These are phyloP conservation scores for Fusarium avenaceum DNA, from an alignment of 2,329 filamentous ascomycete species.

Conservation along the genomic window DNA sequence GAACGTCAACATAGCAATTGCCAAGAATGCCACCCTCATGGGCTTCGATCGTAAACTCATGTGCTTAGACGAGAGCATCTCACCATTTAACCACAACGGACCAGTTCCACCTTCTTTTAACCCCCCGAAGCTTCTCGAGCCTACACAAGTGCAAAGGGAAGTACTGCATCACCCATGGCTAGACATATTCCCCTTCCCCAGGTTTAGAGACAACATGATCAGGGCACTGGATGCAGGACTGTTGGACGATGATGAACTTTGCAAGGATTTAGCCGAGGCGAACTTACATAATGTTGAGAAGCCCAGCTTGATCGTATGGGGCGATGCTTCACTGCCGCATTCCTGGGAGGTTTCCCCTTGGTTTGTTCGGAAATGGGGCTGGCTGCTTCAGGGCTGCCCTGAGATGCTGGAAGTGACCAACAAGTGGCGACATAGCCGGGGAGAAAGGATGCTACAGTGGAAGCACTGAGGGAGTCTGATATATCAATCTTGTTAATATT, in stretches of 20 bases:
- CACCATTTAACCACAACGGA: constrained; percentile 8
- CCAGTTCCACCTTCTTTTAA: background rate
- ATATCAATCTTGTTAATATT: too few species aligned
- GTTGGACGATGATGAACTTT: constrained; percentile 19
- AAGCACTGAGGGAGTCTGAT: background rate
- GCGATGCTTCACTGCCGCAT: constrained; percentile 9
- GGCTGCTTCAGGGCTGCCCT: constrained; percentile 18
- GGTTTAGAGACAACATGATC: constrained; percentile 19
- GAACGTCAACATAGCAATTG: constrained; percentile 25
- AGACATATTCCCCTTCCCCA: constrained; percentile 21
- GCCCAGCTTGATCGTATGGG: constrained; percentile 31
- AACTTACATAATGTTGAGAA: constrained; percentile 15
- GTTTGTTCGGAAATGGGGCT: constrained; percentile 31
- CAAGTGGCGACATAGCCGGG: constrained; percentile 26
- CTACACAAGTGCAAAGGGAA: background rate
- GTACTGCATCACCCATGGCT: constrained; percentile 29
- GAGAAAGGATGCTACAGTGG: constrained; percentile 15
- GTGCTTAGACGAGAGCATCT: constrained; percentile 17
- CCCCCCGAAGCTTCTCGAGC: background rate
- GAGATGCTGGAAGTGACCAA: constrained; percentile 29
- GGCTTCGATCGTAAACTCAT: constrained; percentile 3
- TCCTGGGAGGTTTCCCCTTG: constrained; percentile 27
- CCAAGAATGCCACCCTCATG: background rate
- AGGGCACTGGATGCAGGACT: background rate
- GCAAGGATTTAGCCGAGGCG: constrained; percentile 8